phyloP scores from a whole-genome alignment of 2,329 filamentous ascomycete species.

The Clonostachys solani region DNA sequence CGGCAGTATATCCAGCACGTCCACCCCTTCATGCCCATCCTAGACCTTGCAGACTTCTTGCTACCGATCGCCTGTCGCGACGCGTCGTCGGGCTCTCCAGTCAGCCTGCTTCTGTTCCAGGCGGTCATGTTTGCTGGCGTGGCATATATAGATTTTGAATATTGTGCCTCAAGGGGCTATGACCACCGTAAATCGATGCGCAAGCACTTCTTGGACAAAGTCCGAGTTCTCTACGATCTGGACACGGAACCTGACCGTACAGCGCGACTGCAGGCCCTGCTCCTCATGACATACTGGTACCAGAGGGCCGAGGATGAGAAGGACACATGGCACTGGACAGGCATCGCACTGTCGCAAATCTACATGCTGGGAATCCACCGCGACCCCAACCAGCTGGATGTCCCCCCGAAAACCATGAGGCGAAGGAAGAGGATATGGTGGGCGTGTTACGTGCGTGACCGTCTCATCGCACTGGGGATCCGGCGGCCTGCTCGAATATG shows the following conservation, averaged over 20 bases:
- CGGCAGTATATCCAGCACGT: constrained; percentile 85
- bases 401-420: constrained; percentile 69
- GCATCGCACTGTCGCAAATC: constrained; percentile 88
- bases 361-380: constrained; percentile 92
- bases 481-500: constrained; percentile 88
- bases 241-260: constrained; percentile 92
- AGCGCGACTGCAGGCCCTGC: constrained; percentile 78
- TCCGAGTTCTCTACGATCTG: constrained; percentile 64
- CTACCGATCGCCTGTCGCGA: constrained; percentile 15
- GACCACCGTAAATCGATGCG: too few species aligned
- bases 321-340: constrained; percentile 99
- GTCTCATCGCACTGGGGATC: constrained; percentile 90
- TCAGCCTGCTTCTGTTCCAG: constrained; percentile 87
- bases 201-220: too few species aligned
- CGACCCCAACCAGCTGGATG: constrained; percentile 71
- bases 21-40: constrained; percentile 87
- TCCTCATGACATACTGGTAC: constrained; percentile 97
- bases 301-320: constrained; percentile 89
- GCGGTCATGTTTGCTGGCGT: constrained; percentile 92
- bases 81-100: constrained; percentile 59
- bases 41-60: constrained; percentile 43
- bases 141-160: constrained; percentile 79
- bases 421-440: constrained; percentile 97
- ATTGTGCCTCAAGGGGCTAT: constrained; percentile 74
- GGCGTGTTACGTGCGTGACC: constrained; percentile 94